Conservation (phyloP, 2,329 filamentous ascomycete species). For the Venturia effusa region DNA sequence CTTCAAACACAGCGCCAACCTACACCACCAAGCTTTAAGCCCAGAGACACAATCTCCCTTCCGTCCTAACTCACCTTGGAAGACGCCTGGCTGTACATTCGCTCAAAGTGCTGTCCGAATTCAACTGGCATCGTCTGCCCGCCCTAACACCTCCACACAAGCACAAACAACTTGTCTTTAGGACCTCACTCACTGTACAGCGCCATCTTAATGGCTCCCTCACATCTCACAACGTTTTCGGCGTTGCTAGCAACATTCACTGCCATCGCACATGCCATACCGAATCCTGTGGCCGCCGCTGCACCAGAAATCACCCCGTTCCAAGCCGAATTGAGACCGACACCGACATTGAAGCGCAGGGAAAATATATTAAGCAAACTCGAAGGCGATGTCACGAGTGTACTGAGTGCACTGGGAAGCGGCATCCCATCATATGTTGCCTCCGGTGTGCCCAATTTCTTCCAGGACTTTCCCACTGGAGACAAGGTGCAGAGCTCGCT, state of each 20-base stretch:
- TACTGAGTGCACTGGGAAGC: constrained; percentile 24
- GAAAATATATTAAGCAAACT: constrained; percentile 39
- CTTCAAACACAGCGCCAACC: background rate
- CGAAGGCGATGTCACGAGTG: constrained; percentile 27
- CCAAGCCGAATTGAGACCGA: constrained; percentile 30
- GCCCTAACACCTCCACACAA: background rate
- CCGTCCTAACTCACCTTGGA: background rate
- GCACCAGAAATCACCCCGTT: constrained; percentile 39
- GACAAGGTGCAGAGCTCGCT: constrained; percentile 49
- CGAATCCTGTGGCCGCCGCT: constrained; percentile 15
- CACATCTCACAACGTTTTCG: constrained; percentile 4
- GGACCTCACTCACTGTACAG: background rate
- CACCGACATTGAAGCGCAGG: constrained; percentile 33
- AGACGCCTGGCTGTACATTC: background rate
- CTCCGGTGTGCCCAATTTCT: constrained; percentile 55
- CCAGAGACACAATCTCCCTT: background rate
- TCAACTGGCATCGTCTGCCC: background rate
- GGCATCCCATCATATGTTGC: constrained; percentile 47
- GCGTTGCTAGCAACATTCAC: background rate
- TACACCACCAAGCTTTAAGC: background rate
- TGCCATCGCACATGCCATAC: background rate
- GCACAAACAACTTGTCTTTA: background rate
- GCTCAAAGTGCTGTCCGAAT: background rate
- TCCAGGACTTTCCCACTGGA: constrained; percentile 55
- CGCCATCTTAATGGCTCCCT: background rate